Percentiles rank a stretch among this genome's conserved stretches.
These are phyloP conservation scores for Lentinus brumalis DNA, from an alignment of 768 basidiomycete genomes.

Conservation along the genomic window DNA sequence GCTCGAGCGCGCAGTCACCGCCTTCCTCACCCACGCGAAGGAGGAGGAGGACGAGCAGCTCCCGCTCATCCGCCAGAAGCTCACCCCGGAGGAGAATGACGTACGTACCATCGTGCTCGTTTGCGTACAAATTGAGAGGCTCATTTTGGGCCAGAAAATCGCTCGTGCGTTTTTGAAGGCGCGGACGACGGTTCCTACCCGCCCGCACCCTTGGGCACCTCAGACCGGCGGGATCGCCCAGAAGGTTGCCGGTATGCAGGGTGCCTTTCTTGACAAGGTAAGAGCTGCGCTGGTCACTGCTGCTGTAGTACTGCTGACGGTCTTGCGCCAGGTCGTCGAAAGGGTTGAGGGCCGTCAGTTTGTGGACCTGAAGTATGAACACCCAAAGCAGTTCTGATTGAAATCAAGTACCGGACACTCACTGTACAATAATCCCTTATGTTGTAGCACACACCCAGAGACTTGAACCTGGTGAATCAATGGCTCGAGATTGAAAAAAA, in stretches of 20 bases:
- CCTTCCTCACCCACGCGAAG: slow-evolving; percentile 21
- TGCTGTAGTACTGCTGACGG: background rate
- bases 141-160: slow-evolving; percentile 10
- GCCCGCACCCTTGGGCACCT: slow-evolving; percentile 24
- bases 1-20: slow-evolving; percentile 15
- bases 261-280: slow-evolving; percentile 22
- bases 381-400: slow-evolving; percentile 14
- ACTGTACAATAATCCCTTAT: no score
- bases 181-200: slow-evolving; percentile 23
- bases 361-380: slow-evolving; percentile 20
- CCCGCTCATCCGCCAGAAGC: slow-evolving; percentile 5
- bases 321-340: slow-evolving; percentile 17
- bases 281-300: background rate
- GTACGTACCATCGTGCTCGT: slow-evolving; percentile 9
- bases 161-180: slow-evolving; percentile 23
- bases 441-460: no score
- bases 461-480: no score
- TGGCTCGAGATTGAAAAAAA: no score
- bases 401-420: no score
- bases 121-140: background rate
- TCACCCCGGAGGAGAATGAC: slow-evolving; percentile 25
- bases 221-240: slow-evolving; percentile 26
- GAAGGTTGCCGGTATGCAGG: slow-evolving; percentile 24
- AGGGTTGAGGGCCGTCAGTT: slow-evolving; percentile 20
- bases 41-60: slow-evolving; percentile 26